These are phyloP conservation scores for Coleophoma crateriformis DNA, from an alignment of 2,329 filamentous ascomycete species.

Conservation along the genomic window DNA sequence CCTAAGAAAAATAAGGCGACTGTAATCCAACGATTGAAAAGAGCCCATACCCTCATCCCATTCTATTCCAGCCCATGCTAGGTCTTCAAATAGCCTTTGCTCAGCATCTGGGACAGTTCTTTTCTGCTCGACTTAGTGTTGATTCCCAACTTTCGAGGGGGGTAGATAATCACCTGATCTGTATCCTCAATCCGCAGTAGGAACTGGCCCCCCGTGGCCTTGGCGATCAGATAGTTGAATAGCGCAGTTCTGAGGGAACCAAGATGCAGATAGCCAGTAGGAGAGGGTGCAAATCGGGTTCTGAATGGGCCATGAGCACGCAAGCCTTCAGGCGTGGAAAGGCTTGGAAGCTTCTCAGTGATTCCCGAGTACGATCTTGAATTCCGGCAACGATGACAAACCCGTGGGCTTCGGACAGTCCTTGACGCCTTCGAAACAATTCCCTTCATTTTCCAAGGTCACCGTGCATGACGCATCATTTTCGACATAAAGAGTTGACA, in stretches of 20 bases:
- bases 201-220: constrained; percentile 83
- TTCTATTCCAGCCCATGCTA: constrained; percentile 80
- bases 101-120: constrained; percentile 79
- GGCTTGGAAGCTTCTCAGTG: not conserved
- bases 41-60: constrained; percentile 77
- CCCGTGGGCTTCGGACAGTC: constrained; percentile 12
- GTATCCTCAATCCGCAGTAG: constrained; percentile 91
- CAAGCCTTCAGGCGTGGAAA: constrained; percentile 18
- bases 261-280: constrained; percentile 88
- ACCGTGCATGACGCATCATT: not conserved
- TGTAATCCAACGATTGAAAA: not conserved
- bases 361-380: not conserved
- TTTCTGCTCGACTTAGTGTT: constrained; percentile 49
- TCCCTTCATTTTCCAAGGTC: constrained; percentile 9
- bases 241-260: constrained; percentile 88
- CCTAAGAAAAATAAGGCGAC: constrained; percentile 39
- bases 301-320: constrained; percentile 53
- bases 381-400: constrained; percentile 17
- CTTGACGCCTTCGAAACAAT: constrained; percentile 11
- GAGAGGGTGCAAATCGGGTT: constrained; percentile 91
- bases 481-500: not conserved
- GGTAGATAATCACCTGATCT: constrained; percentile 59
- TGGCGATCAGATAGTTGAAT: constrained; percentile 93
- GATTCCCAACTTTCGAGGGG: constrained; percentile 2
- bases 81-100: constrained; percentile 67